Conservation (phyloP, 148 eudicot species). For the Silene uniflora region DNA sequence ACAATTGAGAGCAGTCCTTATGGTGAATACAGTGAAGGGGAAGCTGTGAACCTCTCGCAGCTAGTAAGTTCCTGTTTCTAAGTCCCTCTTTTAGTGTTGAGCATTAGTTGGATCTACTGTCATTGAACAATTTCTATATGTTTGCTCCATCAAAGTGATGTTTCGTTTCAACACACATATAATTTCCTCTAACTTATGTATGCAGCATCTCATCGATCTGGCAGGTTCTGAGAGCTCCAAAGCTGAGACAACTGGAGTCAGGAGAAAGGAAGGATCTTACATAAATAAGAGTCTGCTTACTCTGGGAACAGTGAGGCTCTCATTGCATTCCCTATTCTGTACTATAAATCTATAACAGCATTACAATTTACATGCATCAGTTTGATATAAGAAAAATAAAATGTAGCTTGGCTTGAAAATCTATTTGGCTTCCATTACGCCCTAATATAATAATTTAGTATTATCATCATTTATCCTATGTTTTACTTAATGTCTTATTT, state of each 20-base stretch:
- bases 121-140: not conserved
- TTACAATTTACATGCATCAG: not conserved
- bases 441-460: not conserved
- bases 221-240: conserved; percentile 99
- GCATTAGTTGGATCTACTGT: conserved; percentile 3
- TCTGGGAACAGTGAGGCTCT: conserved; percentile 93
- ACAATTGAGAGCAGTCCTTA: conserved; percentile 97
- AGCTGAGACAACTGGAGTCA: conserved; percentile 91
- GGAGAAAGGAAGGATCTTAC: conserved; percentile 95
- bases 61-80: conserved; percentile 47
- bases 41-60: conserved; percentile 87
- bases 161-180: conserved; percentile 16
- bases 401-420: not conserved
- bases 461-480: not conserved
- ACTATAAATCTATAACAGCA: not conserved
- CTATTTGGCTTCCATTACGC: not conserved
- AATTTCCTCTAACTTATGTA: conserved; percentile 38
- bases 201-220: conserved; percentile 99
- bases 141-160: conserved; percentile 12
- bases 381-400: not conserved
- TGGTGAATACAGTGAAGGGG: conserved; percentile 79
- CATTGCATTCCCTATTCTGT: not conserved
- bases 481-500: not conserved
- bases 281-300: conserved; percentile 93
- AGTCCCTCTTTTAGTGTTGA: conserved; percentile 1